Evolutionary conservation across 805 yeast genomes (phyloP).

Genomic region (Candida peoriensis): DNA sequence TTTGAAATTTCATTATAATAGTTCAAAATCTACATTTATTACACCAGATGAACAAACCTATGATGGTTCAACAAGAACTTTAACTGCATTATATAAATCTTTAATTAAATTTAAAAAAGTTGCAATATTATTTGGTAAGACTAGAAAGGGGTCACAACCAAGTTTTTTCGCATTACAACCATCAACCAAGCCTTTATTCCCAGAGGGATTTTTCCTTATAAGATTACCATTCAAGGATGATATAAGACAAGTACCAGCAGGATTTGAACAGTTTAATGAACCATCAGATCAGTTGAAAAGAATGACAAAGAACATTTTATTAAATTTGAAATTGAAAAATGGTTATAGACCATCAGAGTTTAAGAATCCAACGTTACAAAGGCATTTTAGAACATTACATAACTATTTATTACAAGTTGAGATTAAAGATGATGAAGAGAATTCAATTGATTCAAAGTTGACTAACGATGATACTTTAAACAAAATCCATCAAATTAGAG

Average conservation of each 20-base stretch:
- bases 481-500: slow-evolving; percentile 26
- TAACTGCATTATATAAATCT: slow-evolving; percentile 61
- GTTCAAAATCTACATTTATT: slow-evolving; percentile 54
- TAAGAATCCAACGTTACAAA: slow-evolving; percentile 62
- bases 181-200: slow-evolving; percentile 25
- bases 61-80: slow-evolving; percentile 60
- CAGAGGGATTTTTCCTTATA: slow-evolving; percentile 66
- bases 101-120: slow-evolving; percentile 46
- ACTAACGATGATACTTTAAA: slow-evolving; percentile 31
- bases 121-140: slow-evolving; percentile 72
- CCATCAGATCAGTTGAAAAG: slow-evolving; percentile 8
- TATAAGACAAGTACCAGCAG: slow-evolving; percentile 57
- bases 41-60: slow-evolving; percentile 60
- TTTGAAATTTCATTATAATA: slow-evolving; percentile 46
- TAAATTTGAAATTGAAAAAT: slow-evolving; percentile 36
- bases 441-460: slow-evolving; percentile 11
- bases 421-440: slow-evolving; percentile 9
- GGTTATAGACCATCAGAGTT: slow-evolving; percentile 55
- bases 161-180: slow-evolving; percentile 56
- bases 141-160: slow-evolving; percentile 50
- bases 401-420: slow-evolving; percentile 61
- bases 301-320: slow-evolving; percentile 22
- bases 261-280: slow-evolving; percentile 6
- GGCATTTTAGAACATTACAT: slow-evolving; percentile 60
- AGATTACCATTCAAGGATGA: slow-evolving; percentile 74